Base-by-base conservation (phyloP, 495 filamentous ascomycete genomes). In the Wilcoxina mikolae region DNA sequence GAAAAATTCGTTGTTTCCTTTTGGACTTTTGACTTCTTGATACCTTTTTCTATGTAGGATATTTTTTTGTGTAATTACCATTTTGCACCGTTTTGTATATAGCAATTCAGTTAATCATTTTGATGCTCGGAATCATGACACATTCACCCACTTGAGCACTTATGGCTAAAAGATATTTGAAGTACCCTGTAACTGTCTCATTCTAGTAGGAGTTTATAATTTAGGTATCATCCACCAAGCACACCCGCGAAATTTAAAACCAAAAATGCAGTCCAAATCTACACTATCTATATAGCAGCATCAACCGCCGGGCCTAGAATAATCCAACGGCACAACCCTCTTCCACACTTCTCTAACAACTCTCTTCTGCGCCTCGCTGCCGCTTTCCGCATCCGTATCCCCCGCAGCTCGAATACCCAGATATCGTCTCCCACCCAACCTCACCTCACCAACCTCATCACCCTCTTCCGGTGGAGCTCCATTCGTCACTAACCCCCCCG, bases 261-360 rank as follows among this genome's bases (percentile, higher is more conserved):
- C n/a, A n/a, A n/a, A n/a, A n/a, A n/a, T n/a, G n/a, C n/a, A n/a
- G n/a, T n/a, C 31, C 5, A 35, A 35, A 35, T 35, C 31, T 35
- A 5, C 5, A 15, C 31, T 35, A 15, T 35, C 31, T 35, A 35
- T 35, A 35, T 35, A 35, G 5, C 31, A 5, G 7, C 31, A 35
- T 15, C 31, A 52, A 23, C 49, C 71, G 1, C 77, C 78, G 0
- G 79, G 79, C 42, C 81, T 69, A 7, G 59, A 64, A 59, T 84
- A 85, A 56, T 80, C 76, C 44, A 84, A 65, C 20, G 71, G 67
- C 33, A 73, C 68, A 20, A 84, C 80, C 38, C 81, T 70, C 54
- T 71, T 72, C 81, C 82, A 85, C 22, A 81, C 76, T 62, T 83
- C 79, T n/a, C 79, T 71, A 26, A 81, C 78, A 0, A 78, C 76